Percentiles rank a stretch among this genome's conserved stretches.
Conservation (phyloP, 106 monocot genomes). For the Platanthera zijinensis region DNA sequence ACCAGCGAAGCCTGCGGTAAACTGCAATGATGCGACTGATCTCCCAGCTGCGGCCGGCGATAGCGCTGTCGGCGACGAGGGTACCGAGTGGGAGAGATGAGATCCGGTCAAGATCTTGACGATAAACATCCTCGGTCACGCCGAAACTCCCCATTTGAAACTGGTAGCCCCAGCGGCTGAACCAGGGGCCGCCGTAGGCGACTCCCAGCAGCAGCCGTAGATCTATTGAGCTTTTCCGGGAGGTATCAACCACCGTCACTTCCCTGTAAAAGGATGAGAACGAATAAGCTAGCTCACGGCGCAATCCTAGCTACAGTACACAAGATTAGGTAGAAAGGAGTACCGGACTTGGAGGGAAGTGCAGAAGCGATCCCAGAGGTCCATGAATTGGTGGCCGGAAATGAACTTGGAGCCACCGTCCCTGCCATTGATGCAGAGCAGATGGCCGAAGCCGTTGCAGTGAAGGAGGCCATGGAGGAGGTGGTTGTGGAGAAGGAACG, state of each 20-base stretch:
- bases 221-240: constrained; percentile 44
- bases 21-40: constrained; percentile 31
- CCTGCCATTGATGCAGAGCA: constrained; percentile 48
- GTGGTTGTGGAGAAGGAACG: constrained; percentile 34
- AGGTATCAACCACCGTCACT: constrained; percentile 65
- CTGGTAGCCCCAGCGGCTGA: constrained; percentile 73
- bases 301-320: not conserved
- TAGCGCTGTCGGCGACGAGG: constrained; percentile 25
- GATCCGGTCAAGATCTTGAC: constrained; percentile 27
- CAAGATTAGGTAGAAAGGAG: not conserved
- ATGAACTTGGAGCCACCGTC: constrained; percentile 38
- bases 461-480: constrained; percentile 94
- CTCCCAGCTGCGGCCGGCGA: constrained; percentile 7
- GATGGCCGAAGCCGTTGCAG: constrained; percentile 94
- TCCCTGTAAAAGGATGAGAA: constrained; percentile 21
- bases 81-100: constrained; percentile 36
- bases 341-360: constrained; percentile 44
- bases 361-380: constrained; percentile 65
- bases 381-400: constrained; percentile 49
- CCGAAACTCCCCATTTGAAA: constrained; percentile 70
- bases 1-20: constrained; percentile 23
- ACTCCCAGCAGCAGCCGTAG: constrained; percentile 63
- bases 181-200: constrained; percentile 70
- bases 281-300: not conserved
- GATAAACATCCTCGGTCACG: constrained; percentile 34